Conservation (phyloP, 805 yeast species). For the Suhomyces tanzawaensis region DNA sequence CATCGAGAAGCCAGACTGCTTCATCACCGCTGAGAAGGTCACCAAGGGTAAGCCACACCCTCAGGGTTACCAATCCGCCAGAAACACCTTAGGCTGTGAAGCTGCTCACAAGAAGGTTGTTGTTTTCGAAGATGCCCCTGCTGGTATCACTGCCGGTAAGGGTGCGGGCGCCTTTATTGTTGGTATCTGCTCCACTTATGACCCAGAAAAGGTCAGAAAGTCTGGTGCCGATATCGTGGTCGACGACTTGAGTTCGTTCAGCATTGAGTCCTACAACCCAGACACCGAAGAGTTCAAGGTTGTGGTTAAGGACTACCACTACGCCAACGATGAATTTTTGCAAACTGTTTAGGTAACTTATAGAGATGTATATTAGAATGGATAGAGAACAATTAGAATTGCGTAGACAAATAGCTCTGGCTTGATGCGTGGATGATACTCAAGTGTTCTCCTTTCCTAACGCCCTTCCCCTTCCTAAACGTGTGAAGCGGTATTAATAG, state of each 20-base stretch:
- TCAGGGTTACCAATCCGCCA: slow-evolving; percentile 70
- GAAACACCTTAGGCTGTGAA: slow-evolving; percentile 43
- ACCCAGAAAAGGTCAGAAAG: slow-evolving; percentile 61
- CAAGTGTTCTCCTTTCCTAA: too few relatives aligned
- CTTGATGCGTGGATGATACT: too few relatives aligned
- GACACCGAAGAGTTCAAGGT: slow-evolving; percentile 40
- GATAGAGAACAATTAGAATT: not conserved
- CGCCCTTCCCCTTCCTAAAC: too few relatives aligned
- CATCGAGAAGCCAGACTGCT: slow-evolving; percentile 63
- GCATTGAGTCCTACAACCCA: slow-evolving; percentile 50
- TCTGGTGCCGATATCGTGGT: slow-evolving; percentile 84
- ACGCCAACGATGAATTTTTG: slow-evolving; percentile 41
- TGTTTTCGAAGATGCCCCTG: slow-evolving; percentile 88
- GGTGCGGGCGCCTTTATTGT: slow-evolving; percentile 80
- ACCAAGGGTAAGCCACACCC: slow-evolving; percentile 84
- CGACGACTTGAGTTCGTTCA: slow-evolving; percentile 63
- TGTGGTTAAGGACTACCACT: slow-evolving; percentile 39
- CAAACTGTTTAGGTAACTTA: slow-evolving; percentile 12
- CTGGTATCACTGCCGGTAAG: slow-evolving; percentile 81
- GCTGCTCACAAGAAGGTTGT: slow-evolving; percentile 42
- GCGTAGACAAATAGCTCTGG: too few relatives aligned
- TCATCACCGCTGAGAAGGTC: slow-evolving; percentile 81
- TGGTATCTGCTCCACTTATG: slow-evolving; percentile 81
- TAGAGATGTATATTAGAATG: slow-evolving; percentile 11
- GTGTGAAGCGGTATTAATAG: too few relatives aligned